Percentiles rank a stretch among this genome's conserved stretches.
phyloP scores from a whole-genome alignment of 805 yeast genomes.

The Metschnikowia borealis region DNA sequence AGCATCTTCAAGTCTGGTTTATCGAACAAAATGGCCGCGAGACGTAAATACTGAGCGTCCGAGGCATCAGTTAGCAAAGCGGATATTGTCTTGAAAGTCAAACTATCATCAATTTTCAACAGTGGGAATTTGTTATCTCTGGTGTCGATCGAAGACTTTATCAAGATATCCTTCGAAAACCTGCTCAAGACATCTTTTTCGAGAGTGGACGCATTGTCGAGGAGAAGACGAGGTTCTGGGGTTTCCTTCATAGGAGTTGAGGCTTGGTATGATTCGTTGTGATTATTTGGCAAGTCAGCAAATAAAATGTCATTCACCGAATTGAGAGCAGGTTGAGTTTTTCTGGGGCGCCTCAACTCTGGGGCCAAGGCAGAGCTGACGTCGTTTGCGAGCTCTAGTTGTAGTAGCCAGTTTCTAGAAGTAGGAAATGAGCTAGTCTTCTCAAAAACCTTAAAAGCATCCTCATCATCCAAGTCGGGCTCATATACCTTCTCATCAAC shows the following conservation, averaged over 20 bases:
- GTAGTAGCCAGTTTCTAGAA: constrained; percentile 62
- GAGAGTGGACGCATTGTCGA: neutral
- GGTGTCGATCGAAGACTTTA: constrained; percentile 19
- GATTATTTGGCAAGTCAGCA: constrained; percentile 37
- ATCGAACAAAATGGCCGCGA: constrained; percentile 59
- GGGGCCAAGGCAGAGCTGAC: constrained; percentile 41
- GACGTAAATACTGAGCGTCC: constrained; percentile 44
- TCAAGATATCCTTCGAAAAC: neutral
- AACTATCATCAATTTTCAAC: constrained; percentile 7
- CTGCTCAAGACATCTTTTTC: constrained; percentile 14
- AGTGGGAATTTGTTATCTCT: constrained; percentile 29
- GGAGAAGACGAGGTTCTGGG: constrained; percentile 6
- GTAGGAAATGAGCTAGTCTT: constrained; percentile 45
- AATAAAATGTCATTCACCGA: constrained; percentile 48
- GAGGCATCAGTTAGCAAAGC: constrained; percentile 9
- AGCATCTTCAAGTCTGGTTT: constrained; percentile 3
- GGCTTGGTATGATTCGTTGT: constrained; percentile 16
- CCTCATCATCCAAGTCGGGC: constrained; percentile 49
- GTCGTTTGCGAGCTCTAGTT: constrained; percentile 51
- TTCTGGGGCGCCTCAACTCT: constrained; percentile 3
- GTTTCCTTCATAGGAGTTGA: constrained; percentile 22
- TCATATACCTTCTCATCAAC: constrained; percentile 66
- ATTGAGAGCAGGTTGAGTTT: constrained; percentile 22
- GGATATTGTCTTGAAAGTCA: constrained; percentile 21
- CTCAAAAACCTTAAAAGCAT: constrained; percentile 33